Evolutionary conservation across 1,139 yeast species (phyloP), one percentile per base, ranked within the genome.

Genomic region (Candida neerlandica): DNA sequence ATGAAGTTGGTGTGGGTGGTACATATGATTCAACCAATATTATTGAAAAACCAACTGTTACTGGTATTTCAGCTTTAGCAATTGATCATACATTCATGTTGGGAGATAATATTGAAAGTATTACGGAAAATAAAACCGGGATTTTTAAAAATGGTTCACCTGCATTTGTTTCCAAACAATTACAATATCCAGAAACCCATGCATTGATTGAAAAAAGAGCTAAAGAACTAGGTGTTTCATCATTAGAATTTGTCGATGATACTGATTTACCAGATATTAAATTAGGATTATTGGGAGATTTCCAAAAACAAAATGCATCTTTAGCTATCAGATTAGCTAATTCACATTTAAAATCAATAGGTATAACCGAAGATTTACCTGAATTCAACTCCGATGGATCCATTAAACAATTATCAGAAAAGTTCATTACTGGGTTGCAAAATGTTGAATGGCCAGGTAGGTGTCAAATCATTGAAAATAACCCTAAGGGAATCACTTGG

Each of bases 1-100:
- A 89, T 62, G 99, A 95, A 66, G 99, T 95, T 23, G 99, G 99
- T 14, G 96, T 95, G 47, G 99, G 99, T 27, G 99, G 99, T 10
- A 95, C 89, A 62, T 89, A 84, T 63, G 99, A 95, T 67, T 89
- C 97, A 11, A 95, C 99, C 10, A 95, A 95, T 64, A 81, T 95
- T 11, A 81, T 95, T 45, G 82, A 78, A 34, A 70, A 75, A 41
- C 99, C 99, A 10, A 81, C 90, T 0, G 95, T 84, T 1, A 86
- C 96, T 34, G 99, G 96, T 37, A 86, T 95, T 16, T 74, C 95
- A 4, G 81, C 94, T 9, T 73, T 95, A 54, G 99, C 98, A 1
- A 87, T 95, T 40, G 99, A 95, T 65, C 99, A 95, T 66, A 87
- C 94, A 0, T 78, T 83, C 52, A 87, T 95, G 81, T 76, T 95